Evolutionary conservation across 306 rosid genomes (phyloP).

Genomic region (Cucurbita argyrosperma): DNA sequence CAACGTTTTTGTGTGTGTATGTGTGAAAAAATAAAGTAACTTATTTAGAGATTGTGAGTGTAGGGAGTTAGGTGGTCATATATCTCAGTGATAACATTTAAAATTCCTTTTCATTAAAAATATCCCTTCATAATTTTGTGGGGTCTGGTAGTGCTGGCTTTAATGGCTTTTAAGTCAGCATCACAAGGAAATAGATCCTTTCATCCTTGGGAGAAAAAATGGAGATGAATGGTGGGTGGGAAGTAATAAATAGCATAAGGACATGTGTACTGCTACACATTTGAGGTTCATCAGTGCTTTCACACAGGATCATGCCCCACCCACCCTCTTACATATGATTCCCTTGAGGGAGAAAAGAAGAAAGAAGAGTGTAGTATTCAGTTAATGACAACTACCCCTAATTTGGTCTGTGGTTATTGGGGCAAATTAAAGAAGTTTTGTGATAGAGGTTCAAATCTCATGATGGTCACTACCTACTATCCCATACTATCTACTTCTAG

Average conservation of each 20-base stretch:
- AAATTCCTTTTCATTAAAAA: slow-evolving; percentile 1
- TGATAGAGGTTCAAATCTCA: neutral
- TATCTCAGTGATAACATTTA: slow-evolving; percentile 2
- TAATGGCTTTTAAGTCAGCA: slow-evolving; percentile 17
- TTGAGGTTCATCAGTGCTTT: slow-evolving; percentile 13
- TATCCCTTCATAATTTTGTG: slow-evolving; percentile 1
- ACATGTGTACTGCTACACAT: slow-evolving; percentile 7
- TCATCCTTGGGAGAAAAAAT: slow-evolving; percentile 10
- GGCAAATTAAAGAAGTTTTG: neutral
- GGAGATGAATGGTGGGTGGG: slow-evolving; percentile 19
- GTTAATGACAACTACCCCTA: slow-evolving; percentile 1
- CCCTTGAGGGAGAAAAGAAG: neutral
- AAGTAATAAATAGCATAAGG: slow-evolving; percentile 22
- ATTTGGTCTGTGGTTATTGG: neutral
- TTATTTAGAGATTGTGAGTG: neutral
- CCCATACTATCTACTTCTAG: neutral
- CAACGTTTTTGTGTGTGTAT: neutral
- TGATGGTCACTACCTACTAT: neutral
- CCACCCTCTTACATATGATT: slow-evolving; percentile 1
- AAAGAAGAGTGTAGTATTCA: neutral
- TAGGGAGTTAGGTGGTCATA: slow-evolving; percentile 2
- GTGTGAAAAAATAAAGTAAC: neutral
- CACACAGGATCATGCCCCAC: slow-evolving; percentile 14
- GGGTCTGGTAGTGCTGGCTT: neutral
- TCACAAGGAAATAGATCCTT: slow-evolving; percentile 20